A percentile compares a stretch with the other conserved stretches of the same genome.
Conservation (phyloP, 805 yeast genomes). For the Metschnikowia continentalis region DNA sequence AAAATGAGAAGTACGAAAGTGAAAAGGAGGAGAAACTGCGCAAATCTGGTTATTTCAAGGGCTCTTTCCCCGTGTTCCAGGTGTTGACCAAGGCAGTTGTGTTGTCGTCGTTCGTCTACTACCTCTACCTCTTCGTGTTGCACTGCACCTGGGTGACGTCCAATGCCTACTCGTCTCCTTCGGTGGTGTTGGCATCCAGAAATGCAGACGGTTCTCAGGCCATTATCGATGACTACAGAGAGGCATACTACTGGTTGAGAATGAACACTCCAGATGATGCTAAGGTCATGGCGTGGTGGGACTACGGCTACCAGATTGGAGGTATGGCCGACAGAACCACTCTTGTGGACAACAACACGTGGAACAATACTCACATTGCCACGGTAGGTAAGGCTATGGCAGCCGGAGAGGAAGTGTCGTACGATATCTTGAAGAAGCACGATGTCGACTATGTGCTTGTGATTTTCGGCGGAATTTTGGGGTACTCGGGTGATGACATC, state of each 20-base stretch:
- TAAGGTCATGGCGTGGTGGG: conserved; percentile 99
- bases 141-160: conserved; percentile 98
- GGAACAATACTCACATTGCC: conserved; percentile 99
- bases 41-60: not conserved
- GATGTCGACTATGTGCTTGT: conserved; percentile 94
- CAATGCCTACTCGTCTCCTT: conserved; percentile 94
- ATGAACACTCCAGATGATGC: conserved; percentile 97
- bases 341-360: conserved; percentile 95
- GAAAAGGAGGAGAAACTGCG: conserved; percentile 2
- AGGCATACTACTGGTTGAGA: conserved; percentile 97
- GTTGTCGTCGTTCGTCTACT: conserved; percentile 61
- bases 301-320: conserved; percentile 98
- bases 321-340: conserved; percentile 99
- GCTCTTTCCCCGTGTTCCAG: conserved; percentile 25
- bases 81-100: conserved; percentile 60
- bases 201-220: conserved; percentile 80
- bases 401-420: conserved; percentile 80
- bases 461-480: conserved; percentile 90
- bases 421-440: conserved; percentile 80
- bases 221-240: conserved; percentile 94
- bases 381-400: conserved; percentile 99
- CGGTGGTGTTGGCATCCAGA: conserved; percentile 85
- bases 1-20: not conserved
- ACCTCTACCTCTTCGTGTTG: conserved; percentile 75
- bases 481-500: conserved; percentile 93